phyloP scores from a whole-genome alignment of 1,284 basidiomycete genomes.

The Ganoderma sinense region DNA sequence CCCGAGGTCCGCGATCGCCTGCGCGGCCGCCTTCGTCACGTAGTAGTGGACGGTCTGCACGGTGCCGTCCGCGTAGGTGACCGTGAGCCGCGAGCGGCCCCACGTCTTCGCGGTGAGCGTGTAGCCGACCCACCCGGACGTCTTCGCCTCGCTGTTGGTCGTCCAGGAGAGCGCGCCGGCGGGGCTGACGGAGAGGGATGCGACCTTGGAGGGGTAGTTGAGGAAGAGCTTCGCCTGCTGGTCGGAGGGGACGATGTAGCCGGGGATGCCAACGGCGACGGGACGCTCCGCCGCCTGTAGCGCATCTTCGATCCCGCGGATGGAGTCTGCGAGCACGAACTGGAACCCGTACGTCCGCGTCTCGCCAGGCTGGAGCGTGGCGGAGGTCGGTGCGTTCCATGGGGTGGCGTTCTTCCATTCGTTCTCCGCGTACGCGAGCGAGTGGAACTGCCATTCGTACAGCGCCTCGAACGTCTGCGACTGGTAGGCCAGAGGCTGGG shows the following conservation, averaged over 20 bases:
- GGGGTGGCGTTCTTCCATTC: slow-evolving; percentile 61
- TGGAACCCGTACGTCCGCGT: slow-evolving; percentile 62
- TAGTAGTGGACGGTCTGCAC: slow-evolving; percentile 64
- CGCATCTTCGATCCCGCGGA: slow-evolving; percentile 57
- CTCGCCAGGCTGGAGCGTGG: slow-evolving; percentile 53
- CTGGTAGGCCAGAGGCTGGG: slow-evolving; percentile 57
- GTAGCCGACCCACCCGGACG: slow-evolving; percentile 56
- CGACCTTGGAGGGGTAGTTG: slow-evolving; percentile 50
- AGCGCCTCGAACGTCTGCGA: slow-evolving; percentile 68
- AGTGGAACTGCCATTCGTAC: slow-evolving; percentile 70
- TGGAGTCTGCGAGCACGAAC: slow-evolving; percentile 58
- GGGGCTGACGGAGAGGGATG: slow-evolving; percentile 53
- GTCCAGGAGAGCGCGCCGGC: slow-evolving; percentile 57
- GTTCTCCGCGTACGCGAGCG: slow-evolving; percentile 63
- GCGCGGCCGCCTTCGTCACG: slow-evolving; percentile 54
- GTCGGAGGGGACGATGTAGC: slow-evolving; percentile 60
- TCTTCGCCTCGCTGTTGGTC: slow-evolving; percentile 51
- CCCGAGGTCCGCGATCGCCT: slow-evolving; percentile 57
- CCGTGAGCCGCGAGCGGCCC: slow-evolving; percentile 58
- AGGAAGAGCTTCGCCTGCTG: slow-evolving; percentile 61
- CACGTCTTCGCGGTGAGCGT: slow-evolving; percentile 54
- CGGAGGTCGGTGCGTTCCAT: slow-evolving; percentile 64
- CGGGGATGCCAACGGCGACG: slow-evolving; percentile 61
- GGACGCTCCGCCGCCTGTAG: slow-evolving; percentile 52
- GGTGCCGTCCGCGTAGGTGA: slow-evolving; percentile 59